These are phyloP conservation scores for Colletotrichum orchidophilum DNA, from an alignment of 2,329 filamentous ascomycete species.

Conservation along the genomic window DNA sequence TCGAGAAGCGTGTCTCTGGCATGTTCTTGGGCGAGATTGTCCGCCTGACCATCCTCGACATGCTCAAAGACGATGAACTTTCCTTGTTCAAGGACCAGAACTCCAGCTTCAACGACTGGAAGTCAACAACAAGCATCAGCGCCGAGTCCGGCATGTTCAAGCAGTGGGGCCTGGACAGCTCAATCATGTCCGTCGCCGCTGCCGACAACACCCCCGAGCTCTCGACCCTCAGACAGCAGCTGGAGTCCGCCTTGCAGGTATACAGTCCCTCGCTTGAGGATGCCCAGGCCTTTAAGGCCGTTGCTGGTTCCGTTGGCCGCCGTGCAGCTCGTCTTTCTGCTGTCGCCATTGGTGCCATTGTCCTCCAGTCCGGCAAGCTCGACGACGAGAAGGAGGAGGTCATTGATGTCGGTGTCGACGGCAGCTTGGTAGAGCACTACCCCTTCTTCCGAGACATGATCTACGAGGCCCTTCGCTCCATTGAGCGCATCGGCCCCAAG, in stretches of 20 bases:
- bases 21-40: conserved; percentile 98
- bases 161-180: conserved; percentile 91
- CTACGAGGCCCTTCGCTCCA: conserved; percentile 79
- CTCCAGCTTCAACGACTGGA: conserved; percentile 75
- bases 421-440: conserved; percentile 94
- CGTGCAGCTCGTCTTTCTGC: conserved; percentile 89
- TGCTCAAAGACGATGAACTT: conserved; percentile 73
- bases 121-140: conserved; percentile 75
- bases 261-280: conserved; percentile 83
- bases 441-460: conserved; percentile 91
- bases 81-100: conserved; percentile 81
- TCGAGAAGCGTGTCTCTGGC: conserved; percentile 96
- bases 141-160: conserved; percentile 74
- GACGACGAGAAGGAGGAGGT: conserved; percentile 71
- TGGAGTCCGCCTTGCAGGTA: conserved; percentile 81
- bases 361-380: conserved; percentile 82
- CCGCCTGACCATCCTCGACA: conserved; percentile 76
- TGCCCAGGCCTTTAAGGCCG: conserved; percentile 84
- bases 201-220: conserved; percentile 80
- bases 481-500: conserved; percentile 79
- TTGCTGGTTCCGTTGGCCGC: conserved; percentile 85
- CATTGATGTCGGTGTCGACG: conserved; percentile 92
- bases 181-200: conserved; percentile 87
- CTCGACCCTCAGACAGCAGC: conserved; percentile 77
- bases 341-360: conserved; percentile 85